A percentile compares a stretch with the other conserved stretches of the same genome.
phyloP scores from a whole-genome alignment of 2,329 filamentous ascomycete genomes.

The Esteya vermicola region DNA sequence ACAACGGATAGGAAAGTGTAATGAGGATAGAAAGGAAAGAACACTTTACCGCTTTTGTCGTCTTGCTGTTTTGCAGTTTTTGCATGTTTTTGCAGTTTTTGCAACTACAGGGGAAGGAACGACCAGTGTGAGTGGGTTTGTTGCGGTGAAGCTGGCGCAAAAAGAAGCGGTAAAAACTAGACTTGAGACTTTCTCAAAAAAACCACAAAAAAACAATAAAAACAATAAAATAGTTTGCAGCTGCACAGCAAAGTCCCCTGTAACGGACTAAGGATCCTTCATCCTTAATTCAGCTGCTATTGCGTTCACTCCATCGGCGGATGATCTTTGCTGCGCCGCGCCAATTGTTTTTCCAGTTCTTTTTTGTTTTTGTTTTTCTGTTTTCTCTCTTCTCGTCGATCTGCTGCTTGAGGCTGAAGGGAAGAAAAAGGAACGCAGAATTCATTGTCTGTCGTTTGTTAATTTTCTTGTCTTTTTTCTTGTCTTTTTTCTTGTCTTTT shows the following conservation, averaged over 20 bases:
- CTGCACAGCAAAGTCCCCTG: neutral
- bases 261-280: neutral
- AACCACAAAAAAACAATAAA: neutral
- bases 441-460: neutral
- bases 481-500: neutral
- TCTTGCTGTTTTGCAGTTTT: too few species aligned
- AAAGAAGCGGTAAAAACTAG: neutral
- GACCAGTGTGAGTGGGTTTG: too few species aligned
- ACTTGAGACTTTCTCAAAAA: neutral
- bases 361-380: too few species aligned
- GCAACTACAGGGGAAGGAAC: neutral
- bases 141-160: constrained; percentile 1
- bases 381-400: too few species aligned
- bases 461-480: neutral
- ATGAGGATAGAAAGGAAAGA: too few species aligned
- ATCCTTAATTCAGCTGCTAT: neutral
- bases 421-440: too few species aligned
- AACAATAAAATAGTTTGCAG: constrained; percentile 1
- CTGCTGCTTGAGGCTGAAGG: too few species aligned
- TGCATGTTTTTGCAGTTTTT: too few species aligned
- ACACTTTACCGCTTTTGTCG: too few species aligned
- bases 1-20: too few species aligned
- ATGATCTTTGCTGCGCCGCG: neutral
- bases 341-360: too few species aligned
- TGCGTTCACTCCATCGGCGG: too few species aligned